Percentiles rank a stretch among this genome's conserved stretches.
These are phyloP conservation scores for Capronia coronata DNA, from an alignment of 2,329 filamentous ascomycete species.

Conservation along the genomic window DNA sequence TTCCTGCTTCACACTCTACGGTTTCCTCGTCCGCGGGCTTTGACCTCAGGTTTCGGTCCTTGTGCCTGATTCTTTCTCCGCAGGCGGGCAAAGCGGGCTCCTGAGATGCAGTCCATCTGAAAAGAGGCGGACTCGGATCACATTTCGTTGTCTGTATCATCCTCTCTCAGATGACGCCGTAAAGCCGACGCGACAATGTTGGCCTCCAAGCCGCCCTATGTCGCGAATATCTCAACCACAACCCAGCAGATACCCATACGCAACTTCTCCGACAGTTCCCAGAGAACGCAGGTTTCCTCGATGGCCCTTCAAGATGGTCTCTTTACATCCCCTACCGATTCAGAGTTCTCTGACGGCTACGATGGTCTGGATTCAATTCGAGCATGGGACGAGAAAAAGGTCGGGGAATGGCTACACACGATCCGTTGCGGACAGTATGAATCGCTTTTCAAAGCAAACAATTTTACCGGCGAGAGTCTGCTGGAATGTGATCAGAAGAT, in stretches of 20 bases:
- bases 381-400: slow-evolving; percentile 60
- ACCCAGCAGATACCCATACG: slow-evolving; percentile 19
- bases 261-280: slow-evolving; percentile 26
- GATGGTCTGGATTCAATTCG: slow-evolving; percentile 67
- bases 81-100: not conserved
- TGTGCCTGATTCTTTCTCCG: slow-evolving; percentile 3
- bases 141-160: not conserved
- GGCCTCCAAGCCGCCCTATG: slow-evolving; percentile 39
- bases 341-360: slow-evolving; percentile 74
- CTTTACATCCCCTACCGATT: slow-evolving; percentile 80
- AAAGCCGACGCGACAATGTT: slow-evolving; percentile 33
- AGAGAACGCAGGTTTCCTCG: slow-evolving; percentile 34
- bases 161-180: not conserved
- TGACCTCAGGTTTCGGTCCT: not conserved
- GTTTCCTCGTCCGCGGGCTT: not conserved
- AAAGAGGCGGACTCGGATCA: slow-evolving; percentile 7
- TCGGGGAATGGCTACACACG: slow-evolving; percentile 81
- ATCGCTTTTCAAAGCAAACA: slow-evolving; percentile 79
- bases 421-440: slow-evolving; percentile 95
- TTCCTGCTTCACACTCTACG: not conserved
- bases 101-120: slow-evolving; percentile 6
- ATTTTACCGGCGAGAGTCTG: slow-evolving; percentile 95
- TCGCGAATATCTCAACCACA: slow-evolving; percentile 30
- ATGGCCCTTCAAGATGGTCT: slow-evolving; percentile 35
- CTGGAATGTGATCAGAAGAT: slow-evolving; percentile 96